Evolutionary conservation across 2,329 filamentous ascomycete species (phyloP), one percentile per base, ranked within the genome.

Genomic region (Ilyonectria mors-panacis): DNA sequence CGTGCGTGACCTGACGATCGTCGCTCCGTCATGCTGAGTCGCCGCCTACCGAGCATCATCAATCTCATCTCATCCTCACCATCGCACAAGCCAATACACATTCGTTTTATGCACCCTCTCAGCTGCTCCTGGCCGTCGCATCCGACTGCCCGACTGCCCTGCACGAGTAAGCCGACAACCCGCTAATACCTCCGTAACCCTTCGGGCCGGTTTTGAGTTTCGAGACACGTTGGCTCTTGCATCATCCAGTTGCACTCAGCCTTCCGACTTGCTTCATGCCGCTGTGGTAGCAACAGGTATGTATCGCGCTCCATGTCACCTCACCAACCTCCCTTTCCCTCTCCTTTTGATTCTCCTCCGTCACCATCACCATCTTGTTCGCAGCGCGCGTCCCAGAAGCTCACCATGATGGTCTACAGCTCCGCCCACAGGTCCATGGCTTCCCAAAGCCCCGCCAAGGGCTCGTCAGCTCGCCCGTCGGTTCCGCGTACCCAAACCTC

Each of bases 351-450:
- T 9, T 26, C 17, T 37, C 48, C 55, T 7, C 47, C 67, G 57
- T 51, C 26, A 19, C 48, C n/a, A 15, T 33, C 47, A 6, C 48
- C 28, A 2, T 21, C 48, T 12, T 35, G 28, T n/a, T 53, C 50
- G 48, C 48, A 33, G 17, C 19, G 48, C 48, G 48, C n/a, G 28
- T 35, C 30, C 30, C 59, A 6, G 28, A 72, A 66, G 60, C 74
- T 78, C 68, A 78, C 71, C 51, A 77, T 77, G 71, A 76, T 77
- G 7, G 65, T 74, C n/a, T 71, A 72, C 59, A 76, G 72, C 65
- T 67, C 72, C n/a, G 51, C 61, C 7, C 67, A 76, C 60, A 68
- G 71, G 69, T 70, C 70, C 72, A 83, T 83, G 81, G 76, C 80
- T 67, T 74, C 80, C 59, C 75, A 67, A 68, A 74, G 67, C 67